A percentile compares a stretch with the other conserved stretches of the same genome.
phyloP scores from a whole-genome alignment of 2,329 filamentous ascomycete species.

The Triangularia verruculosa region DNA sequence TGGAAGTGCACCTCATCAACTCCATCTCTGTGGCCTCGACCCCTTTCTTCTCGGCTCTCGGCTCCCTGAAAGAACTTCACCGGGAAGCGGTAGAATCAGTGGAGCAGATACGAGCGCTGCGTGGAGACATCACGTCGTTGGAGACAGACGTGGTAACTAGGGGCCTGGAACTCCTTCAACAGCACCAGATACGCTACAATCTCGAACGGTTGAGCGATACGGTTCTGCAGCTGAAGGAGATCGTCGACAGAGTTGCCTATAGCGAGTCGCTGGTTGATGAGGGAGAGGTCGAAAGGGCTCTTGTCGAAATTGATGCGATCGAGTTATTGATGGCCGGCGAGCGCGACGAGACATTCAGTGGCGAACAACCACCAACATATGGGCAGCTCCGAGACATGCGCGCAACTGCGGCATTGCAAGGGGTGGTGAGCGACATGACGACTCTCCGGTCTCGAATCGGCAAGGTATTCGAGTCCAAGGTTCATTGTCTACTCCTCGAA shows the following conservation, averaged over 20 bases:
- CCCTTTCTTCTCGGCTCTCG: constrained; percentile 92
- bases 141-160: constrained; percentile 84
- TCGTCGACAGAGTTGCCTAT: constrained; percentile 69
- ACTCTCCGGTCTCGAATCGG: too few species aligned
- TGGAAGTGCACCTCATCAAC: constrained; percentile 93
- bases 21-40: constrained; percentile 95
- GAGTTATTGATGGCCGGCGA: constrained; percentile 82
- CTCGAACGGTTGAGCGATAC: constrained; percentile 77
- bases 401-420: too few species aligned
- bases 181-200: constrained; percentile 80
- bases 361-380: too few species aligned
- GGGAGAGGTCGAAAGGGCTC: constrained; percentile 75
- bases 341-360: too few species aligned
- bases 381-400: too few species aligned
- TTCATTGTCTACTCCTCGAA: too few species aligned
- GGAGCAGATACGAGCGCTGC: constrained; percentile 73
- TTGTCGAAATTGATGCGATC: constrained; percentile 72
- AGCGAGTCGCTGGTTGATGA: constrained; percentile 81
- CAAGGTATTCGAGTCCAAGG: too few species aligned
- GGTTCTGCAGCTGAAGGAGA: constrained; percentile 74
- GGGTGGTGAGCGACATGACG: too few species aligned
- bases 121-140: constrained; percentile 74
- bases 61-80: constrained; percentile 86
- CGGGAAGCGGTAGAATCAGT: constrained; percentile 91
- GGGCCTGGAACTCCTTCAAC: constrained; percentile 80